Evolutionary conservation across 768 basidiomycete species (phyloP).

Genomic region (Phlegmacium glaucopus): DNA sequence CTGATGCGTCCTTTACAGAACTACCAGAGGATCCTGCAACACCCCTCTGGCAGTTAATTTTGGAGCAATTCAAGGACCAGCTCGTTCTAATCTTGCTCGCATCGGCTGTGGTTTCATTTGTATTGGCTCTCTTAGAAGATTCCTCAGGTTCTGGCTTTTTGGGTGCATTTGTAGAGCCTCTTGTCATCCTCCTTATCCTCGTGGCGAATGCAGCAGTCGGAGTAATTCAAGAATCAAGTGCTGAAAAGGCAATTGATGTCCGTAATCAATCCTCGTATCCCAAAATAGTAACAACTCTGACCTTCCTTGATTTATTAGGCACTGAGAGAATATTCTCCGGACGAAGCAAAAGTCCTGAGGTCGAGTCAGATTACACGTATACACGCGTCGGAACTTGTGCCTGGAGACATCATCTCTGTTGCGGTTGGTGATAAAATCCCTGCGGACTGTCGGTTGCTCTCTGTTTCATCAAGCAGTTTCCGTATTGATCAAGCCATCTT

Average conservation of each 20-base stretch:
- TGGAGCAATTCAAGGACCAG: constrained; percentile 99
- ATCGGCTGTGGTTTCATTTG: constrained; percentile 90
- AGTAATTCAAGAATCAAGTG: constrained; percentile 94
- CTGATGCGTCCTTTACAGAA: constrained; percentile 43
- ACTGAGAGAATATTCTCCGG: constrained; percentile 94
- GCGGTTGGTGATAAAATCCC: constrained; percentile 95
- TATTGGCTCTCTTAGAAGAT: constrained; percentile 86
- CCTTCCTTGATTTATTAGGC: constrained; percentile 49
- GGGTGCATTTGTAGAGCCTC: constrained; percentile 92
- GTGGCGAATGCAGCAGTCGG: constrained; percentile 97
- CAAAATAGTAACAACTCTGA: constrained; percentile 1
- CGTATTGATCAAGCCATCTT: constrained; percentile 95
- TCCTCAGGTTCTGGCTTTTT: constrained; percentile 59
- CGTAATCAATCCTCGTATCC: constrained; percentile 28
- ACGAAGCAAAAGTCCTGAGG: constrained; percentile 90
- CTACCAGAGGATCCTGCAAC: constrained; percentile 91
- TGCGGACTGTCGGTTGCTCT: constrained; percentile 88
- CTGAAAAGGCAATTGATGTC: constrained; percentile 96
- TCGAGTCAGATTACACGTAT: constrained; percentile 66
- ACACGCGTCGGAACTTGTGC: constrained; percentile 87
- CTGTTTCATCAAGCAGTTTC: constrained; percentile 90
- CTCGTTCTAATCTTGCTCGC: constrained; percentile 95
- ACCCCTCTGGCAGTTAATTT: constrained; percentile 88
- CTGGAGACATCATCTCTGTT: constrained; percentile 89
- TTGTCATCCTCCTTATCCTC: constrained; percentile 93